Evolutionary conservation across 768 basidiomycete genomes (phyloP).

Genomic region (Naganishia onofrii): DNA sequence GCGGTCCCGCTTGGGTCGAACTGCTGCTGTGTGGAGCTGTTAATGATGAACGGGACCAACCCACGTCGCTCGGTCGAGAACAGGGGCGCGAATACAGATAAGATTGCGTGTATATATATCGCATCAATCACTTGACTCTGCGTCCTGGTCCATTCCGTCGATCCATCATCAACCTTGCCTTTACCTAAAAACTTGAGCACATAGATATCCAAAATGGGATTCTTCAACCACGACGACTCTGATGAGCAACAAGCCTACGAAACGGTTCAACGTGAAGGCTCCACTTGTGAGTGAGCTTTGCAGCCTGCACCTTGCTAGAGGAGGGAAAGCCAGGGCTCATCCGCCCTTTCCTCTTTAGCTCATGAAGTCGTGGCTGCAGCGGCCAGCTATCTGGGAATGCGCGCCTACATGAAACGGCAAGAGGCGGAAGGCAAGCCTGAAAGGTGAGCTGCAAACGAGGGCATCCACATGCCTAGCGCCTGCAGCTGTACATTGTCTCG

Average conservation of each 20-base stretch:
- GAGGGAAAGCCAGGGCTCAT: not conserved
- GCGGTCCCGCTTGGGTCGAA: no score
- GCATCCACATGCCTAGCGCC: no score
- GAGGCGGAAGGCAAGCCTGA: conserved; percentile 31
- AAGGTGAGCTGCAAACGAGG: no score
- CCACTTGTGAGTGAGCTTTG: conserved; percentile 21
- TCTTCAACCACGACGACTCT: conserved; percentile 31
- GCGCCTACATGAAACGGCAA: conserved; percentile 25
- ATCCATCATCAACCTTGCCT: no score
- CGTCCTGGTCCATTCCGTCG: no score
- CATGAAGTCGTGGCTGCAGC: conserved; percentile 28
- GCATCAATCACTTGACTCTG: no score
- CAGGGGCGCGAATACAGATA: no score
- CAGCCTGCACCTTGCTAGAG: not conserved
- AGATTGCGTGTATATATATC: no score
- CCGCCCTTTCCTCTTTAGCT: not conserved
- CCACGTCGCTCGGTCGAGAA: no score
- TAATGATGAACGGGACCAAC: no score
- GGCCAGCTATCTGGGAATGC: conserved; percentile 28
- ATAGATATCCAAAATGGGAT: conserved; percentile 25
- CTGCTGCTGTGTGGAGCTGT: no score
- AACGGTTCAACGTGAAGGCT: conserved; percentile 22
- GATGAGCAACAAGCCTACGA: conserved; percentile 27
- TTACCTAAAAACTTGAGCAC: not conserved
- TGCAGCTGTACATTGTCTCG: no score